Conservation (phyloP, 371 early-diverging fungal species). For the Mucor velutinosus region DNA sequence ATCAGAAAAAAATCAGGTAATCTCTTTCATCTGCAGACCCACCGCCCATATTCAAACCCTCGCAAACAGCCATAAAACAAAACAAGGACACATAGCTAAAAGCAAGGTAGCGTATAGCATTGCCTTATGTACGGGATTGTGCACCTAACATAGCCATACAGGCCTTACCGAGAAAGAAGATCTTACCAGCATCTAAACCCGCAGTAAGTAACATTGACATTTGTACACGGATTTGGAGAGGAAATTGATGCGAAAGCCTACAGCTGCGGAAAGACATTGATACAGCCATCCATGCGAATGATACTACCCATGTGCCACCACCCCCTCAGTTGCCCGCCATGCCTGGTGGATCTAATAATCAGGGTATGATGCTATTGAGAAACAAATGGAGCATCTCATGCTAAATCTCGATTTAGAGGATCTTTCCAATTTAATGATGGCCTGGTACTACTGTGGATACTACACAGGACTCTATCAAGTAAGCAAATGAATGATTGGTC, state of each 20-base stretch:
- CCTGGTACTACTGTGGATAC: slow-evolving; percentile 31
- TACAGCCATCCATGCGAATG: neutral
- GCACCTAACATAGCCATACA: neutral
- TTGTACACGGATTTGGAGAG: neutral
- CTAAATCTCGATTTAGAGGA: neutral
- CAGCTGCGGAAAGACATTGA: neutral
- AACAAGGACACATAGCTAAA: neutral
- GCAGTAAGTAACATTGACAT: neutral
- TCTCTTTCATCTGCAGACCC: neutral
- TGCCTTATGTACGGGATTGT: neutral
- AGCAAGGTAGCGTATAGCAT: neutral
- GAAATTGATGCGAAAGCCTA: neutral
- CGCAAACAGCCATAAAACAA: neutral
- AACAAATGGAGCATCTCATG: no score
- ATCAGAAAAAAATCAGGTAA: slow-evolving; percentile 1
- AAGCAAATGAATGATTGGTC: neutral
- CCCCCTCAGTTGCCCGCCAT: neutral
- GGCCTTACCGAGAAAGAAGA: neutral
- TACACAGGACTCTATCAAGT: slow-evolving; percentile 28
- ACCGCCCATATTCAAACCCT: neutral
- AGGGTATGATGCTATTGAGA: neutral
- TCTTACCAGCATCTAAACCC: neutral
- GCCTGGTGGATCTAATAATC: neutral
- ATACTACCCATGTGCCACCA: neutral
- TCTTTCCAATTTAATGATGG: slow-evolving; percentile 26